A percentile compares a stretch with the other conserved stretches of the same genome.
These are phyloP conservation scores for Microsporum ferrugineum DNA, from an alignment of 2,329 filamentous ascomycete species.

Conservation along the genomic window DNA sequence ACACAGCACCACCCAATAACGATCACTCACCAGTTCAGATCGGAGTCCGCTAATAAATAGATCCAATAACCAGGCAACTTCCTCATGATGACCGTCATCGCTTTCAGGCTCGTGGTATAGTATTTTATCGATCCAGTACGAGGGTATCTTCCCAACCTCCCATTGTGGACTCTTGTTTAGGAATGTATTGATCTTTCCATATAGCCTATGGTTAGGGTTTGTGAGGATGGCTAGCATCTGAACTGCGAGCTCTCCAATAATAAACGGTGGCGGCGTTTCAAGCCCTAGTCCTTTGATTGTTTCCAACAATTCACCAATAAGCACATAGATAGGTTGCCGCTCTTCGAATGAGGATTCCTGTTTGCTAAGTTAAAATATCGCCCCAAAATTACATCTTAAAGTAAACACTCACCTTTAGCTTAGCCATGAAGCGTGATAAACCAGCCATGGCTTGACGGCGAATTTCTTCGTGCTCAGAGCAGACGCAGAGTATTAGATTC, in stretches of 20 bases:
- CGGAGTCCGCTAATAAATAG: slow-evolving; percentile 56
- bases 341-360: slow-evolving; percentile 62
- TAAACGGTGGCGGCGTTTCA: slow-evolving; percentile 53
- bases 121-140: slow-evolving; percentile 56
- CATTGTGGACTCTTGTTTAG: slow-evolving; percentile 67
- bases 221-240: slow-evolving; percentile 58
- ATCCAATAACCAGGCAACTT: slow-evolving; percentile 62
- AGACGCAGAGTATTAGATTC: slow-evolving; percentile 61
- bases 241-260: slow-evolving; percentile 64
- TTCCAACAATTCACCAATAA: slow-evolving; percentile 69
- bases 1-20: neutral
- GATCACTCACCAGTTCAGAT: slow-evolving; percentile 41
- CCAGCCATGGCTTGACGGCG: slow-evolving; percentile 55
- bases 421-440: slow-evolving; percentile 36
- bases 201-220: slow-evolving; percentile 70
- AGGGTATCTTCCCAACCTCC: slow-evolving; percentile 47
- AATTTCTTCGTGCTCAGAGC: slow-evolving; percentile 62
- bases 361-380: neutral
- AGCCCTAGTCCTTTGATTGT: slow-evolving; percentile 51
- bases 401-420: slow-evolving; percentile 32
- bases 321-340: slow-evolving; percentile 64
- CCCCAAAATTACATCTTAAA: neutral
- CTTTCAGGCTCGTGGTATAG: slow-evolving; percentile 62
- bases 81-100: slow-evolving; percentile 60
- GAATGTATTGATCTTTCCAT: slow-evolving; percentile 75